Conservation (phyloP, 2,329 filamentous ascomycete genomes). For the Claviceps capensis region DNA sequence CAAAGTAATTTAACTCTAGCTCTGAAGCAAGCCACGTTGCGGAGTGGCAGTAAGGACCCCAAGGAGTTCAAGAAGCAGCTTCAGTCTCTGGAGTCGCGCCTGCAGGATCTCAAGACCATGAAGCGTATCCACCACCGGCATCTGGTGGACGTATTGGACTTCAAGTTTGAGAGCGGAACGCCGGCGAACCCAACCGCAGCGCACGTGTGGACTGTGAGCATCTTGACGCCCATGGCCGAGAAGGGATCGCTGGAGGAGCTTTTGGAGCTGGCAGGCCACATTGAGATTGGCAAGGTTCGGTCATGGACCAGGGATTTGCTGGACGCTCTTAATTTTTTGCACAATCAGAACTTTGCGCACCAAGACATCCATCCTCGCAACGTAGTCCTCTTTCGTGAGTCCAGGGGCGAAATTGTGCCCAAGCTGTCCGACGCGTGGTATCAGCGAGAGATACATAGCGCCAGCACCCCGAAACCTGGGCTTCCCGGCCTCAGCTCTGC, state of each 20-base stretch:
- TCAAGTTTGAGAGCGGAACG: conserved; percentile 53
- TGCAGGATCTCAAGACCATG: conserved; percentile 61
- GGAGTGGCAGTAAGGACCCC: conserved; percentile 41
- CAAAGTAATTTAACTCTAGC: conserved; percentile 50
- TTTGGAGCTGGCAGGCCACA: conserved; percentile 61
- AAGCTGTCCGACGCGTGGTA: conserved; percentile 66
- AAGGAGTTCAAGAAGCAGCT: conserved; percentile 62
- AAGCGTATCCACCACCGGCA: conserved; percentile 65
- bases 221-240: conserved; percentile 64
- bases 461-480: conserved; percentile 39
- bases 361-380: conserved; percentile 71
- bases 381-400: conserved; percentile 59
- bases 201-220: conserved; percentile 54
- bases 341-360: conserved; percentile 73
- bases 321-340: conserved; percentile 76
- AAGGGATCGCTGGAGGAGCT: conserved; percentile 74
- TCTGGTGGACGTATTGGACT: conserved; percentile 67
- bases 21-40: conserved; percentile 56
- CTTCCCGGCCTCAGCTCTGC: conserved; percentile 43
- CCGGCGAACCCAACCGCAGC: conserved; percentile 22
- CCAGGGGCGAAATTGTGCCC: conserved; percentile 53
- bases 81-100: conserved; percentile 58
- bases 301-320: conserved; percentile 88
- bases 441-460: conserved; percentile 51
- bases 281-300: conserved; percentile 63